Evolutionary conservation across 768 basidiomycete genomes (phyloP), one percentile per base, ranked within the genome.

Genomic region (Bullera alba): DNA sequence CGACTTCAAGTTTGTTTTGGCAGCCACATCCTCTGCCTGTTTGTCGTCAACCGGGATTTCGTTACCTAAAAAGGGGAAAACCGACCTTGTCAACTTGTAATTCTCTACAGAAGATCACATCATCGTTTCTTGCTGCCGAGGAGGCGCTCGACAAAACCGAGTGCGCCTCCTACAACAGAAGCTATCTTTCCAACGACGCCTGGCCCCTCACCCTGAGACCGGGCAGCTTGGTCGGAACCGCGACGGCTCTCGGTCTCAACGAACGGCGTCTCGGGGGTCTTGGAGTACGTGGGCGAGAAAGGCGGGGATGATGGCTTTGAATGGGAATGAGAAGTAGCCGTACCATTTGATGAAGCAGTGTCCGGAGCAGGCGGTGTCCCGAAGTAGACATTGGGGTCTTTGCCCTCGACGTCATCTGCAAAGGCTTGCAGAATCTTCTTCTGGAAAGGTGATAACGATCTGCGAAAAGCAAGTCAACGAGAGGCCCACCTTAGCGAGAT

Each of bases 321-420:
- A 14, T 46, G 23, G 23, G 50, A 48, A 19, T 48, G 25, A 35
- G 23, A 42, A 16, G 60, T 50, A 29, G 46, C 48, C 28, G 14
- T 43, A 58, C 57, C 56, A 46, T 51, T 10, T 21, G 37, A 39
- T 39, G 37, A 39, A 39, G 37, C 12, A 12, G 42, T 6, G 10
- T 41, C 38, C 14, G 27, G 54, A 47, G 15, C 8, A 22, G n/a
- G 38, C 8, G 50, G 48, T 16, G 58, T 15, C 1, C 46, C 59
- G 50, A 69, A 69, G 19, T 56, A 43, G 37, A 72, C 63, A n/a
- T 65, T 50, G 2, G 62, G 50, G 4, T 51, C 56, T 21, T 77
- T 78, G 50, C 86, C 88, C 73, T 95, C 91, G n/a, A 87, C 79
- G 61, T 96, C 92, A 67, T 91, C 86, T 17, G 88, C 93, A 64